Conservation (phyloP, 176 grass and related monocot genomes). For the Bonia amplexicaulis region DNA sequence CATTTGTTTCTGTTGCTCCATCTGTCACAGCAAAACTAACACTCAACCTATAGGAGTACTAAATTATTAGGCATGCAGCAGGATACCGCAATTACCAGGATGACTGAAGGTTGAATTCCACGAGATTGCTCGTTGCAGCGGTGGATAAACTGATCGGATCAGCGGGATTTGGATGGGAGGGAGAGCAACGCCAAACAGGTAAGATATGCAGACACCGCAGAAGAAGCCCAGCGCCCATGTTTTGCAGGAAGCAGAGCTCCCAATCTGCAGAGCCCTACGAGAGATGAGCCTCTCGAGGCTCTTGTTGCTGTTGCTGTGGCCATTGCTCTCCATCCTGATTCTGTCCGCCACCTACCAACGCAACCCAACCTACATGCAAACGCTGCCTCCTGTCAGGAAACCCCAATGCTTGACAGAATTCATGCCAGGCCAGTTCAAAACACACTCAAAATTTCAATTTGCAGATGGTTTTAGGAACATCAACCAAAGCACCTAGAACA, state of each 20-base stretch:
- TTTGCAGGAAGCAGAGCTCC: conserved; percentile 46
- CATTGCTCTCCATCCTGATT: conserved; percentile 25
- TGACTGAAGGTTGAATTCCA: conserved; percentile 18
- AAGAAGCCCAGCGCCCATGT: conserved; percentile 58
- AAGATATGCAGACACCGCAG: conserved; percentile 50
- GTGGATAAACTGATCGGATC: neutral
- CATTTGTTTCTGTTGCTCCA: neutral
- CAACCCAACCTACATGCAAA: neutral
- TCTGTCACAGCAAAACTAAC: neutral
- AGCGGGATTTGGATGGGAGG: neutral
- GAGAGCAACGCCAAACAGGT: conserved; percentile 33
- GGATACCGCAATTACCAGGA: conserved; percentile 24
- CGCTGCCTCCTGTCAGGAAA: neutral
- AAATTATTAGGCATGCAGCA: neutral
- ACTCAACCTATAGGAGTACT: neutral
- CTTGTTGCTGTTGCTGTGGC: conserved; percentile 15
- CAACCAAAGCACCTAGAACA: neutral
- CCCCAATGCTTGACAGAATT: neutral
- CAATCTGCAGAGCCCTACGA: conserved; percentile 46
- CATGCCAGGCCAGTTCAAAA: neutral
- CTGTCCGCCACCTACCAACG: neutral
- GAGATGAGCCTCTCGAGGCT: conserved; percentile 46
- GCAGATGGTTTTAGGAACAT: neutral
- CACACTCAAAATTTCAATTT: neutral
- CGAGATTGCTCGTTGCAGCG: neutral